Percentiles rank a stretch among this genome's conserved stretches.
These are phyloP conservation scores for Perilla frutescens DNA, from an alignment of 257 asterid genomes.

Conservation along the genomic window DNA sequence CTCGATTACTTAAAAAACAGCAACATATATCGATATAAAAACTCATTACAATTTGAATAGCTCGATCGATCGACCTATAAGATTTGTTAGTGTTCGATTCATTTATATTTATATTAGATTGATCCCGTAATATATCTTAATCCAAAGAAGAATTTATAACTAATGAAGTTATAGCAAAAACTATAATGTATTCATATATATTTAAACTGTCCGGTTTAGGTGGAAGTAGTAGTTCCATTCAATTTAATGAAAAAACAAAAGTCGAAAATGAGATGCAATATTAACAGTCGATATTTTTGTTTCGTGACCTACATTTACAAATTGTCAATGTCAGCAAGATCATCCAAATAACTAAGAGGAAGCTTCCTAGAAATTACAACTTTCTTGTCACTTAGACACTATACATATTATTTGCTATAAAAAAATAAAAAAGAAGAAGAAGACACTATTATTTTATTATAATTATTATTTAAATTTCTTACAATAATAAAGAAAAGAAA, in stretches of 20 bases:
- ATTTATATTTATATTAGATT: too few species aligned
- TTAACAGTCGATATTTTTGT: background rate
- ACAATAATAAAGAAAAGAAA: background rate
- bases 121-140: too few species aligned
- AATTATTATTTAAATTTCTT: background rate
- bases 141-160: too few species aligned
- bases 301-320: background rate
- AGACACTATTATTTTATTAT: background rate
- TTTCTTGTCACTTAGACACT: slow-evolving; percentile 31
- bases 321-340: slow-evolving; percentile 27
- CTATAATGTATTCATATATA: too few species aligned
- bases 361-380: slow-evolving; percentile 37
- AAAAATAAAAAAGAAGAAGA: too few species aligned
- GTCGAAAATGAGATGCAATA: slow-evolving; percentile 1
- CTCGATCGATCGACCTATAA: too few species aligned
- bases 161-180: too few species aligned
- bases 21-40: too few species aligned
- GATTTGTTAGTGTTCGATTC: too few species aligned
- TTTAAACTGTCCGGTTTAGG: too few species aligned
- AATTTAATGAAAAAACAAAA: background rate
- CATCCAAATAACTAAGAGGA: slow-evolving; percentile 26
- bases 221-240: background rate
- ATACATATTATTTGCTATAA: slow-evolving; percentile 7
- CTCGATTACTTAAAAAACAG: too few species aligned
- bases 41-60: too few species aligned